phyloP scores from a whole-genome alignment of 441 rosid species.

The Corymbia calophylla region DNA sequence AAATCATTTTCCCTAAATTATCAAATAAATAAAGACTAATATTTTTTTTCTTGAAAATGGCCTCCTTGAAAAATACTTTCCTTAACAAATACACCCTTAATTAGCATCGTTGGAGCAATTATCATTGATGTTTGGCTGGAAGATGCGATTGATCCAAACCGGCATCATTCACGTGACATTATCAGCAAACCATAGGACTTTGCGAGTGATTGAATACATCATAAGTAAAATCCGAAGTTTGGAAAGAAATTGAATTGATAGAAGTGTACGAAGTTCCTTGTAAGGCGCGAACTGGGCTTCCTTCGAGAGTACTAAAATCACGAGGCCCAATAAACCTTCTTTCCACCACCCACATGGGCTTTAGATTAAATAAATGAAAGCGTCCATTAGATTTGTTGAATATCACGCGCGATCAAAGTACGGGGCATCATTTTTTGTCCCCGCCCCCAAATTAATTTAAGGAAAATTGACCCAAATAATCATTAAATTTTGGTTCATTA shows the following conservation, averaged over 20 bases:
- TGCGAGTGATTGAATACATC: not conserved
- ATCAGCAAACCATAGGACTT: not conserved
- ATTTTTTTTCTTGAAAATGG: no score
- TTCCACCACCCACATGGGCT: not conserved
- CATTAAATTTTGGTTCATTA: no score
- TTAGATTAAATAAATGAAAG: not conserved
- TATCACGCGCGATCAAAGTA: not conserved
- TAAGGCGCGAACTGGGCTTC: not conserved
- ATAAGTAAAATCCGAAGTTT: not conserved
- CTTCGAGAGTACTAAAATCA: not conserved
- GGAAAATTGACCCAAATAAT: not conserved
- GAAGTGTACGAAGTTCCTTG: not conserved
- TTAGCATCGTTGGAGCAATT: not conserved
- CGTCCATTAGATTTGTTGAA: not conserved
- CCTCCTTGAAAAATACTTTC: not conserved
- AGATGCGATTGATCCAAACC: not conserved
- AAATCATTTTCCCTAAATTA: no score
- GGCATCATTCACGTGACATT: not conserved
- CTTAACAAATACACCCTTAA: not conserved
- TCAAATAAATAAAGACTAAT: not conserved
- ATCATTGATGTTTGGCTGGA: not conserved
- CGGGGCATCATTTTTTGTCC: no score
- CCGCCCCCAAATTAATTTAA: no score
- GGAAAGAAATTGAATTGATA: not conserved
- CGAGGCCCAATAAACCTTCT: not conserved